These are phyloP conservation scores for Saturnispora silvae DNA, from an alignment of 805 yeast genomes.

Conservation along the genomic window DNA sequence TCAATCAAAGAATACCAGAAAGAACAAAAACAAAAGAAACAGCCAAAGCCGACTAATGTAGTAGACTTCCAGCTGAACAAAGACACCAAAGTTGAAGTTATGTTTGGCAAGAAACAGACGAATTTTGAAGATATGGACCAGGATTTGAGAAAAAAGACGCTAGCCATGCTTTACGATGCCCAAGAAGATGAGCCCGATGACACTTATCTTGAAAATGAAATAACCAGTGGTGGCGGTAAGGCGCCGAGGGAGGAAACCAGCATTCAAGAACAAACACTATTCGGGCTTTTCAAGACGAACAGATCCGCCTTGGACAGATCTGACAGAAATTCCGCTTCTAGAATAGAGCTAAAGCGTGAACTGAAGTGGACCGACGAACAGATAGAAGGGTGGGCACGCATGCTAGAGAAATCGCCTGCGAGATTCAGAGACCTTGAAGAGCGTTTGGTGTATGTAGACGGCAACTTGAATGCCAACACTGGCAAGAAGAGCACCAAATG, in stretches of 20 bases:
- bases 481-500: slow-evolving; percentile 17
- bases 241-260: slow-evolving; percentile 9
- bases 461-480: slow-evolving; percentile 17
- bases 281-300: slow-evolving; percentile 43
- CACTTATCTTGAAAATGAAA: slow-evolving; percentile 51
- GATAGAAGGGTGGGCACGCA: slow-evolving; percentile 86
- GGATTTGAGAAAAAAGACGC: slow-evolving; percentile 46
- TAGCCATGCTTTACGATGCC: slow-evolving; percentile 52
- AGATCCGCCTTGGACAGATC: slow-evolving; percentile 37
- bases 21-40: not conserved
- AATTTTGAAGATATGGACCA: slow-evolving; percentile 12
- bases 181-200: slow-evolving; percentile 87
- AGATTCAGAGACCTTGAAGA: slow-evolving; percentile 55
- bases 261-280: slow-evolving; percentile 41
- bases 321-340: slow-evolving; percentile 34
- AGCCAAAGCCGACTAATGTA: slow-evolving; percentile 7
- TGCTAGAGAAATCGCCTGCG: slow-evolving; percentile 56
- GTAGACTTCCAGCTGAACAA: slow-evolving; percentile 11
- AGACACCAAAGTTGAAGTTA: slow-evolving; percentile 15
- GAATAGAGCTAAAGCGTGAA: slow-evolving; percentile 41
- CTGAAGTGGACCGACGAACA: slow-evolving; percentile 81
- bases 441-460: slow-evolving; percentile 38
- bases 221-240: slow-evolving; percentile 24
- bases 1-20: not conserved
- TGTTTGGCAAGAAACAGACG: slow-evolving; percentile 29